phyloP scores from a whole-genome alignment of 2,329 filamentous ascomycete species.

The Aspergillus aculeatinus region DNA sequence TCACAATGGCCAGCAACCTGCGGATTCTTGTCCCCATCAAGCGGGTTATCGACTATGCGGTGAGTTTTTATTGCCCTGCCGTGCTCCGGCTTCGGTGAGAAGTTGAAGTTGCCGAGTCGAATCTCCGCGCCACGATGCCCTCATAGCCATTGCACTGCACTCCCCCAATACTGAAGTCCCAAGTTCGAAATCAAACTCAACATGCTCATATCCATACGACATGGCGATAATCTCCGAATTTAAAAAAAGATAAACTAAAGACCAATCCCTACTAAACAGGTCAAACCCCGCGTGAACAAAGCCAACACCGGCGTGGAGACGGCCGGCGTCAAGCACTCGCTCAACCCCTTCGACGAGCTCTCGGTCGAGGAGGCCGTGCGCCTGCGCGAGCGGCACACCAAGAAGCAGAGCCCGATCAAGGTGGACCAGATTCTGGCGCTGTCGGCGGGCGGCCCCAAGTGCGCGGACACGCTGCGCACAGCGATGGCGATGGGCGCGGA shows the following conservation, averaged over 20 bases:
- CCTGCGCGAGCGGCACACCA: conserved; percentile 77
- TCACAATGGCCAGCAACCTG: conserved; percentile 51
- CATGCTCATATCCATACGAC: background rate
- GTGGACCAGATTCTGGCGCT: conserved; percentile 92
- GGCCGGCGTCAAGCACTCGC: conserved; percentile 89
- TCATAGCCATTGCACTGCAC: background rate
- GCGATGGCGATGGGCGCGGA: conserved; percentile 99
- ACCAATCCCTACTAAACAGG: conserved; percentile 39
- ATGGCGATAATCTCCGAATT: background rate
- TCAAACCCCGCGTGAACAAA: conserved; percentile 70
- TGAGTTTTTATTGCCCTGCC: conserved; percentile 45
- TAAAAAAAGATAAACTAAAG: background rate
- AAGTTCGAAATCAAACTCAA: background rate
- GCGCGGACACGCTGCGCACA: conserved; percentile 83
- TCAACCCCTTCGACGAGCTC: conserved; percentile 99
- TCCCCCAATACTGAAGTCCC: background rate
- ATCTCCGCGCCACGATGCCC: background rate
- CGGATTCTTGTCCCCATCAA: conserved; percentile 79
- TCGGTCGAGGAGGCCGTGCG: conserved; percentile 94
- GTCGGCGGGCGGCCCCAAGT: conserved; percentile 83
- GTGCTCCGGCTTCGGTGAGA: conserved; percentile 23
- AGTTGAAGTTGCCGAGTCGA: conserved; percentile 7
- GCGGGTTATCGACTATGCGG: conserved; percentile 83
- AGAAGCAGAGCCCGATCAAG: conserved; percentile 56
- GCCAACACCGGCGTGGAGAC: conserved; percentile 85